Evolutionary conservation across 345 rosid genomes (phyloP).

Genomic region (Aurinia saxatilis): DNA sequence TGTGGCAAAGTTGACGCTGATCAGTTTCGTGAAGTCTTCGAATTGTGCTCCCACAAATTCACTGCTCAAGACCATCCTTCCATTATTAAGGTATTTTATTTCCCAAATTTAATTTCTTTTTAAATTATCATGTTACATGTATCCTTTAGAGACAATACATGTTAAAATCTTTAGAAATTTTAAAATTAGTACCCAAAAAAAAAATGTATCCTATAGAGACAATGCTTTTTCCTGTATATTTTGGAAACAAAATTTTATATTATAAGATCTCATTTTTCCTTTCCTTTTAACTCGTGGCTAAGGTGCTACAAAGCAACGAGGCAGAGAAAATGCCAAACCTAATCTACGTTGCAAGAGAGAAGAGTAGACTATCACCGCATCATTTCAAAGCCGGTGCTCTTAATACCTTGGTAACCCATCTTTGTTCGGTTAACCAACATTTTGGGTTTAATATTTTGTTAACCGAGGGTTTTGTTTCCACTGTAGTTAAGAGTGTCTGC

Average conservation of each 20-base stretch:
- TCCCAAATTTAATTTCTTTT: no score
- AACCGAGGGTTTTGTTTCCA: neutral
- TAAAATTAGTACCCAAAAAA: no score
- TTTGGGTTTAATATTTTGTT: neutral
- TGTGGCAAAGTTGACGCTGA: slow-evolving; percentile 33
- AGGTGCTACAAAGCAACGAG: slow-evolving; percentile 39
- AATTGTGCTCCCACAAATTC: slow-evolving; percentile 39
- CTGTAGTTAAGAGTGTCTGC: slow-evolving; percentile 69
- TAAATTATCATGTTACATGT: no score
- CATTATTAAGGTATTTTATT: slow-evolving; percentile 57
- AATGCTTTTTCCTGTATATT: no score
- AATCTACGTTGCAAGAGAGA: slow-evolving; percentile 53
- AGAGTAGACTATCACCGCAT: slow-evolving; percentile 38
- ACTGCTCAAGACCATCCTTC: slow-evolving; percentile 58
- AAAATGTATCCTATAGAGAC: no score
- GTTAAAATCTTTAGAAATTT: no score
- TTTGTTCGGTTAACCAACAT: no score
- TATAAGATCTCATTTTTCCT: no score
- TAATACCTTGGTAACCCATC: slow-evolving; percentile 40
- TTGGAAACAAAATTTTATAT: no score
- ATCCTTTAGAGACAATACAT: no score
- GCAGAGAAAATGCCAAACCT: slow-evolving; percentile 46
- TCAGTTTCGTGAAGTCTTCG: slow-evolving; percentile 24
- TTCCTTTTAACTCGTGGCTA: no score
- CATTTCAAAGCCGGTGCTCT: slow-evolving; percentile 76